phyloP scores from a whole-genome alignment of 2,329 filamentous ascomycete species.

The Neofusicoccum parvum region DNA sequence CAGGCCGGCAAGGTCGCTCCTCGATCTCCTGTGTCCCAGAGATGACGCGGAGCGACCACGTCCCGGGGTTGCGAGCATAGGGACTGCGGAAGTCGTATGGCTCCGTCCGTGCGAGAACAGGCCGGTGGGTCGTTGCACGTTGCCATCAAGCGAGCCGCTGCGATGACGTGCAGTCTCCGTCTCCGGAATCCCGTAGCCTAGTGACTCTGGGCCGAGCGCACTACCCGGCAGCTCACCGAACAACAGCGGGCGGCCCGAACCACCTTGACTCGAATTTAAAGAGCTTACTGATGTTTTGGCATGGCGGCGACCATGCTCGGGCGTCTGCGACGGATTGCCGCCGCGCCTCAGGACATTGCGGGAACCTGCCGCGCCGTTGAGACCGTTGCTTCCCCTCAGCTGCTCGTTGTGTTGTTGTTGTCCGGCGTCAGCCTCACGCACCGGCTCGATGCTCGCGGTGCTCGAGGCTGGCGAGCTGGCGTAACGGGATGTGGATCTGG shows the following conservation, averaged over 20 bases:
- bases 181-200: slow-evolving; percentile 14
- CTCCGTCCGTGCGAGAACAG: slow-evolving; percentile 17
- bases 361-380: slow-evolving; percentile 16
- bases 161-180: slow-evolving; percentile 12
- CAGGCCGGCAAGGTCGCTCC: slow-evolving; percentile 16
- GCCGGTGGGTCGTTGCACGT: slow-evolving; percentile 16
- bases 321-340: slow-evolving; percentile 3
- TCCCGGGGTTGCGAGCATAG: background rate
- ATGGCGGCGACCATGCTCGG: slow-evolving; percentile 16
- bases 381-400: slow-evolving; percentile 8
- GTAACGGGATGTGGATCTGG: slow-evolving; percentile 27
- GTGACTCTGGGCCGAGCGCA: background rate
- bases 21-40: slow-evolving; percentile 19
- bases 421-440: background rate
- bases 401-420: slow-evolving; percentile 11
- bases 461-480: slow-evolving; percentile 28
- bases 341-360: slow-evolving; percentile 17
- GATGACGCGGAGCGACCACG: slow-evolving; percentile 17
- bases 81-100: slow-evolving; percentile 11
- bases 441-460: slow-evolving; percentile 5
- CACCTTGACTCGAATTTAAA: slow-evolving; percentile 8
- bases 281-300: slow-evolving; percentile 19
- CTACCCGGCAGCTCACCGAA: slow-evolving; percentile 19
- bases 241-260: slow-evolving; percentile 15
- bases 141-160: slow-evolving; percentile 18